phyloP scores from a whole-genome alignment of 345 rosid genomes.

The Erodium maritimum region DNA sequence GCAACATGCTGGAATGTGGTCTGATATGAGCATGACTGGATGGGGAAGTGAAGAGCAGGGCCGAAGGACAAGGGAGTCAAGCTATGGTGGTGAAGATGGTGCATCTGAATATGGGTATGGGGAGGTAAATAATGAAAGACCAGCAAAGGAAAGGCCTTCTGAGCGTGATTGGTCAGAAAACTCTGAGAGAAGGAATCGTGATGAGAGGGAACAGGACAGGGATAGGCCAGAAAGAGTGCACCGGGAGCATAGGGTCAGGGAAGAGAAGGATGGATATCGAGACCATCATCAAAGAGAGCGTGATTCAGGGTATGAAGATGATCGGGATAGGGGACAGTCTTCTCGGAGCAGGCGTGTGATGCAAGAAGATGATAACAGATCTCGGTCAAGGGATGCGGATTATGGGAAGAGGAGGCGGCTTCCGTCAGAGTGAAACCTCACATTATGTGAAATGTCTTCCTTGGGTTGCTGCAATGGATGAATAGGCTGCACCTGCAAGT shows the following conservation, averaged over 20 bases:
- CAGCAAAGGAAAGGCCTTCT: constrained; percentile 49
- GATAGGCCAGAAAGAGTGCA: constrained; percentile 50
- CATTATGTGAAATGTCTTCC: constrained; percentile 6
- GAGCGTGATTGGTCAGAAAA: constrained; percentile 70
- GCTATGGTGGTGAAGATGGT: constrained; percentile 69
- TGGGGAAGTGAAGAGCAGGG: constrained; percentile 66
- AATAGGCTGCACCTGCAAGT: constrained; percentile 16
- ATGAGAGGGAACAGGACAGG: constrained; percentile 49
- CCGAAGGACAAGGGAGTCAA: constrained; percentile 65
- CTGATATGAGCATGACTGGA: constrained; percentile 60
- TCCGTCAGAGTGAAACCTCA: constrained; percentile 27
- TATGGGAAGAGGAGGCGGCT: constrained; percentile 74
- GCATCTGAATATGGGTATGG: constrained; percentile 75
- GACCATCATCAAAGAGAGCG: constrained; percentile 49
- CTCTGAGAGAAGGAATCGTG: constrained; percentile 63
- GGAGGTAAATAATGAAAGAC: constrained; percentile 57
- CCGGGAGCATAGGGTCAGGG: constrained; percentile 38
- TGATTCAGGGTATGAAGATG: constrained; percentile 51
- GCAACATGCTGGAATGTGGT: constrained; percentile 70
- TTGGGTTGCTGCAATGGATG: constrained; percentile 15
- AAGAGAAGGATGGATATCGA: constrained; percentile 48
- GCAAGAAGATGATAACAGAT: constrained; percentile 53
- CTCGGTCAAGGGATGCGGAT: constrained; percentile 64
- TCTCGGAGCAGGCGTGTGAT: constrained; percentile 48
- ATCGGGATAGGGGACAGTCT: constrained; percentile 52